Percentiles rank a stretch among this genome's conserved stretches.
Conservation (phyloP, 1,139 yeast species). For the Candida smagusa region DNA sequence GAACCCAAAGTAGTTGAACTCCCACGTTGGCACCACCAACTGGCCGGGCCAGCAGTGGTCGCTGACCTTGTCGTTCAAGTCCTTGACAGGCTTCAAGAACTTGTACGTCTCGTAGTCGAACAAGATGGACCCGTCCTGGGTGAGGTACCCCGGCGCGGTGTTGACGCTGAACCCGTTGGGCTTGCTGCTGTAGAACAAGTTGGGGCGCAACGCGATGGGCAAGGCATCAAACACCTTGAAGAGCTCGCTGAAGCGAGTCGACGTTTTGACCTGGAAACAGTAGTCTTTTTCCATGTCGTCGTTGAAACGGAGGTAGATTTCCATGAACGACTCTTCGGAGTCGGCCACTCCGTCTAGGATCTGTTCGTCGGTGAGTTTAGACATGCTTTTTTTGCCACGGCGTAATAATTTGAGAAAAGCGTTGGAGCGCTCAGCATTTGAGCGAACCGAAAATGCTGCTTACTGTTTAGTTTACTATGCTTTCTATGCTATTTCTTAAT, state of each 20-base stretch:
- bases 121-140: slow-evolving; percentile 77
- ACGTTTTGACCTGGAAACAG: slow-evolving; percentile 69
- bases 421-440: no score
- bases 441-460: no score
- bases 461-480: no score
- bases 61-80: slow-evolving; percentile 45
- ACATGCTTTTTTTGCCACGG: not conserved
- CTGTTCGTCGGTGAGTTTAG: slow-evolving; percentile 8
- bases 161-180: slow-evolving; percentile 71
- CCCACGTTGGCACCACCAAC: slow-evolving; percentile 80
- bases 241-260: slow-evolving; percentile 58
- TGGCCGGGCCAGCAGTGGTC: slow-evolving; percentile 87
- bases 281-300: slow-evolving; percentile 85
- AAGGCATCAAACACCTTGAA: slow-evolving; percentile 57
- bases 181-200: slow-evolving; percentile 59
- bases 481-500: no score
- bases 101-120: slow-evolving; percentile 60
- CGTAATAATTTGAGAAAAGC: no score
- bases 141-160: slow-evolving; percentile 78
- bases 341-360: slow-evolving; percentile 14
- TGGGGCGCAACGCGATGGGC: slow-evolving; percentile 79
- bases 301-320: slow-evolving; percentile 80
- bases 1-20: slow-evolving; percentile 48
- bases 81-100: slow-evolving; percentile 36
- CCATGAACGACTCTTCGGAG: slow-evolving; percentile 35